phyloP scores from a whole-genome alignment of 352 stramenopile genomes.

The Phytophthora meadii region DNA sequence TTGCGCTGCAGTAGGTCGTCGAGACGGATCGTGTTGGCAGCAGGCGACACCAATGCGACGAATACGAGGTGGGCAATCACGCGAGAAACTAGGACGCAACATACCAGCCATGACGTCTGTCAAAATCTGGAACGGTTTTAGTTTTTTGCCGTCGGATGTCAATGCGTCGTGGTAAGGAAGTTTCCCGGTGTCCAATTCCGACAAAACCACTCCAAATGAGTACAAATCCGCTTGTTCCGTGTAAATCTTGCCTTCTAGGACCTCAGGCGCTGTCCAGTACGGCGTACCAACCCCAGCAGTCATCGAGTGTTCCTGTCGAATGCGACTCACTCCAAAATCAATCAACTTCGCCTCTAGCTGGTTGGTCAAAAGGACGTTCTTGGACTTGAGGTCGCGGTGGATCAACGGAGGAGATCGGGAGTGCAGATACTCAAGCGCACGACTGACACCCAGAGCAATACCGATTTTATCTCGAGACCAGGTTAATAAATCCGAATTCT shows the following conservation, averaged over 20 bases:
- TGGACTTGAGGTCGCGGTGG: slow-evolving; percentile 48
- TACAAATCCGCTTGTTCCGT: slow-evolving; percentile 49
- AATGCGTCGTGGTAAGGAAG: slow-evolving; percentile 39
- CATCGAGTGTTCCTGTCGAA: slow-evolving; percentile 35
- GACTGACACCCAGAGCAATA: slow-evolving; percentile 41
- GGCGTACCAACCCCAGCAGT: slow-evolving; percentile 33
- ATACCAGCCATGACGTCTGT: slow-evolving; percentile 45
- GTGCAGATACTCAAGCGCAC: slow-evolving; percentile 44
- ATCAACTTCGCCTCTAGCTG: slow-evolving; percentile 67
- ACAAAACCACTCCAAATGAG: slow-evolving; percentile 48
- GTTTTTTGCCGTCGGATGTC: slow-evolving; percentile 31
- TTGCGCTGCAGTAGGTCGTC: slow-evolving; percentile 39
- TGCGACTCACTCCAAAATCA: slow-evolving; percentile 43
- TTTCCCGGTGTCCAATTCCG: slow-evolving; percentile 43
- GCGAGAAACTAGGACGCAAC: slow-evolving; percentile 52
- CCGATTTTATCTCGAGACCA: slow-evolving; percentile 46
- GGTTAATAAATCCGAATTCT: slow-evolving; percentile 25
- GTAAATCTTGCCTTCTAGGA: slow-evolving; percentile 37
- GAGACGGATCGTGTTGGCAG: slow-evolving; percentile 44
- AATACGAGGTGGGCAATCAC: slow-evolving; percentile 48
- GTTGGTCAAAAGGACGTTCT: slow-evolving; percentile 76
- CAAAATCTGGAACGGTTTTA: slow-evolving; percentile 53
- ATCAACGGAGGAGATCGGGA: slow-evolving; percentile 31
- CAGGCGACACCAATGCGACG: slow-evolving; percentile 44
- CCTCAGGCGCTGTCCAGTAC: slow-evolving; percentile 46